Percentiles rank a stretch among this genome's conserved stretches.
Conservation (phyloP, 495 filamentous ascomycete species). For the Aspergillus egyptiacus region DNA sequence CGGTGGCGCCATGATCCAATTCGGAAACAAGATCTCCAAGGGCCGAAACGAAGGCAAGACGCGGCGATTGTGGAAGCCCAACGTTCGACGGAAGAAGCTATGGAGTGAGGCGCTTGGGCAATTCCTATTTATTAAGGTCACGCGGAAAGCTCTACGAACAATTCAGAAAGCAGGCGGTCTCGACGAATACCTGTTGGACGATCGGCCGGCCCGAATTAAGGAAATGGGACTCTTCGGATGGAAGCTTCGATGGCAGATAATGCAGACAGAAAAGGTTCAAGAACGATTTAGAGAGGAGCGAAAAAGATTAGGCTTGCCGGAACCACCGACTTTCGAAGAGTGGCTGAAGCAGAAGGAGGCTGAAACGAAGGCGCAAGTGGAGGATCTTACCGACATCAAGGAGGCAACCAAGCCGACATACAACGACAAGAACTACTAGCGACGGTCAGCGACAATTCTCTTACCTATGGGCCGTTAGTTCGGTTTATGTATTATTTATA, state of each 20-base stretch:
- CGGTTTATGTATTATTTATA: conserved; percentile 20
- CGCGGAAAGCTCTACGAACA: conserved; percentile 70
- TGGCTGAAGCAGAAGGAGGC: conserved; percentile 36
- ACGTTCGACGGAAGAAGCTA: conserved; percentile 72
- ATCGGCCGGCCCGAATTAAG: conserved; percentile 64
- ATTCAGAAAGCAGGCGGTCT: conserved; percentile 83
- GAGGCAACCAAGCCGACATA: conserved; percentile 32
- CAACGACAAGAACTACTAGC: conserved; percentile 27
- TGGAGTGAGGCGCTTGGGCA: conserved; percentile 60
- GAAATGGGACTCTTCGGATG: conserved; percentile 85
- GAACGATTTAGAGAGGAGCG: conserved; percentile 54
- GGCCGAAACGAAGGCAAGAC: conserved; percentile 72
- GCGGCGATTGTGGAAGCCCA: conserved; percentile 79
- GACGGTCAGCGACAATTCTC: conserved; percentile 5
- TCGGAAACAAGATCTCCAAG: conserved; percentile 85
- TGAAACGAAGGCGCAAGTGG: conserved; percentile 27
- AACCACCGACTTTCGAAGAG: conserved; percentile 36
- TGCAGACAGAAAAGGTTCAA: conserved; percentile 63
- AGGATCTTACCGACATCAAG: conserved; percentile 35
- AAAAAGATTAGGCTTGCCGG: conserved; percentile 40
- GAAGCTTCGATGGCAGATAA: conserved; percentile 76
- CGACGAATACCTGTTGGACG: conserved; percentile 81
- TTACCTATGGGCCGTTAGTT: conserved; percentile 21
- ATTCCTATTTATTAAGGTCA: conserved; percentile 67
- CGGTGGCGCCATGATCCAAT: conserved; percentile 68